Evolutionary conservation across 306 rosid species (phyloP).

Genomic region (Prunus campanulata): DNA sequence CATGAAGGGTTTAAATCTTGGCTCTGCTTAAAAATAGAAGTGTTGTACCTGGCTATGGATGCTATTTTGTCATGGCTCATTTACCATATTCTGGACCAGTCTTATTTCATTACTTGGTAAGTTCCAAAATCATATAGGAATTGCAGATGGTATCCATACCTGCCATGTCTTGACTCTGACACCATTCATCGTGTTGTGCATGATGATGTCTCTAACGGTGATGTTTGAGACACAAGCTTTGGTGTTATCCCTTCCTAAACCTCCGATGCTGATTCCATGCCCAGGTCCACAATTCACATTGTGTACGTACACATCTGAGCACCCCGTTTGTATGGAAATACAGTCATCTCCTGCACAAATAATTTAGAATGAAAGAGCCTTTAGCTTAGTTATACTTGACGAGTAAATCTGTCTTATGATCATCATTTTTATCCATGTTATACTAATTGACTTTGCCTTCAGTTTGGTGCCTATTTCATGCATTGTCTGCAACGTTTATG

Average conservation of each 20-base stretch:
- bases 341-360: slow-evolving; percentile 82
- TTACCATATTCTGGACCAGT: neutral
- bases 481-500: neutral
- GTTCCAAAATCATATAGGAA: neutral
- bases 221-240: slow-evolving; percentile 95
- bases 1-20: too few relatives aligned
- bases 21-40: too few relatives aligned
- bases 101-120: neutral
- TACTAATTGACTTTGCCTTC: neutral
- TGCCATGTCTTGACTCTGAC: slow-evolving; percentile 99
- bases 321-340: slow-evolving; percentile 92
- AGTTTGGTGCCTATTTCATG: neutral
- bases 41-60: too few relatives aligned
- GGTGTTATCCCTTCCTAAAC: slow-evolving; percentile 84
- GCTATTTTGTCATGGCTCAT: neutral
- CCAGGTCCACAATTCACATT: slow-evolving; percentile 95
- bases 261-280: slow-evolving; percentile 96
- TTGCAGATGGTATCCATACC: slow-evolving; percentile 42
- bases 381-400: neutral
- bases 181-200: slow-evolving; percentile 92
- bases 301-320: slow-evolving; percentile 81
- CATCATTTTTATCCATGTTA: neutral
- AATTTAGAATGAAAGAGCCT: neutral
- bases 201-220: slow-evolving; percentile 72
- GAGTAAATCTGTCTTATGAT: neutral